These are phyloP conservation scores for Amphibolis antarctica DNA, from an alignment of 106 monocot species.

Conservation along the genomic window DNA sequence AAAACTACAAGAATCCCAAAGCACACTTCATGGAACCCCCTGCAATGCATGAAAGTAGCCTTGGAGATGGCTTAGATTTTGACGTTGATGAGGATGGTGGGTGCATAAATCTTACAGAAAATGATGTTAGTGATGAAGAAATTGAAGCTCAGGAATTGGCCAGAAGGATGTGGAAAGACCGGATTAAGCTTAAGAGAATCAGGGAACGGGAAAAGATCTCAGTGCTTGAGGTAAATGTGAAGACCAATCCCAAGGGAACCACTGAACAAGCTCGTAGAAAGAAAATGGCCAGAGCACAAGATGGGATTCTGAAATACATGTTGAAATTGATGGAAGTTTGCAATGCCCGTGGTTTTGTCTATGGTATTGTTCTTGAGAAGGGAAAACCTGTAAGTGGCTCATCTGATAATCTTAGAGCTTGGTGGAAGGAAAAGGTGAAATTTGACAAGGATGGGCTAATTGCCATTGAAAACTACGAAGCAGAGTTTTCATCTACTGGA, in stretches of 20 bases:
- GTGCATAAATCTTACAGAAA: constrained; percentile 61
- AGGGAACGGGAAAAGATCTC: constrained; percentile 56
- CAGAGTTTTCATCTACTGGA: constrained; percentile 37
- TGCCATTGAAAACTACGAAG: constrained; percentile 77
- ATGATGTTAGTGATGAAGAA: constrained; percentile 99
- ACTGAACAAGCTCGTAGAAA: constrained; percentile 90
- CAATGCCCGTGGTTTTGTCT: constrained; percentile 90
- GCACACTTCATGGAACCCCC: constrained; percentile 37
- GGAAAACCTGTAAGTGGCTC: constrained; percentile 94
- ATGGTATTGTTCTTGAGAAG: constrained; percentile 95
- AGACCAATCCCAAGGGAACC: constrained; percentile 37
- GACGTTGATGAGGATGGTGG: constrained; percentile 52
- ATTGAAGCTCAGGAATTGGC: constrained; percentile 63
- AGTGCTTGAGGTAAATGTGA: constrained; percentile 33
- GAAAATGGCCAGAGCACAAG: constrained; percentile 94
- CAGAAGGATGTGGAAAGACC: constrained; percentile 89
- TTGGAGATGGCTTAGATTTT: constrained; percentile 51
- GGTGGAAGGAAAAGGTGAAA: constrained; percentile 99
- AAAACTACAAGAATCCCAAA: not conserved
- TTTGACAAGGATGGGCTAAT: constrained; percentile 90
- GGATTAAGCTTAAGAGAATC: constrained; percentile 67
- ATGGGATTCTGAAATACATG: constrained; percentile 98
- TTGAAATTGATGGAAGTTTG: constrained; percentile 96
- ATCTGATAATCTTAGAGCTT: constrained; percentile 91
- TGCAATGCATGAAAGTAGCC: constrained; percentile 20